Percentiles rank a stretch among this genome's conserved stretches.
Evolutionary conservation across 192 early-diverging fungal genomes (phyloP).

Genomic region (Mortierella hygrophila): DNA sequence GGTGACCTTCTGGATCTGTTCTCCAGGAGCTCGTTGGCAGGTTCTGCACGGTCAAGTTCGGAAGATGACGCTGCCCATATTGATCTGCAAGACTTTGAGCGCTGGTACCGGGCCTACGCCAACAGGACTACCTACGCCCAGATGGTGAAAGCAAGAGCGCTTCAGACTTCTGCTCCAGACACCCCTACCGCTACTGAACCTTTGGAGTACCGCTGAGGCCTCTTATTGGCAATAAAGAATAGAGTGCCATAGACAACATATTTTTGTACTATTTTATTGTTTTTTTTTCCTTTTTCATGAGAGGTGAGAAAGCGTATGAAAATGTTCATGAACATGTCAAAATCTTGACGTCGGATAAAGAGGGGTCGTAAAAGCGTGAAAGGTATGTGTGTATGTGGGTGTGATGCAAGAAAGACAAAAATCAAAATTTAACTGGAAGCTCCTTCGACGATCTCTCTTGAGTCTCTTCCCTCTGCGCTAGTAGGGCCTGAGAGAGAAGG

Average conservation of each 20-base stretch:
- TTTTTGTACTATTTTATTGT: background rate
- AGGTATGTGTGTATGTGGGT: background rate
- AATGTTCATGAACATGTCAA: constrained; percentile 2
- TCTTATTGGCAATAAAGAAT: background rate
- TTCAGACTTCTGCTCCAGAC: background rate
- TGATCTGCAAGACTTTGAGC: constrained; percentile 46
- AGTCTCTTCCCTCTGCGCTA: background rate
- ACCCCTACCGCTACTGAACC: background rate
- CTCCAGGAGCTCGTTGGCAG: constrained; percentile 10
- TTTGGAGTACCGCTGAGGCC: background rate
- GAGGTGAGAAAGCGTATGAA: background rate
- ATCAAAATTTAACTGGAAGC: background rate
- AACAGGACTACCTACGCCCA: constrained; percentile 24
- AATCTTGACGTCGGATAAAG: background rate
- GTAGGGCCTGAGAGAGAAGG: background rate
- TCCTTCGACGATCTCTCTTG: background rate
- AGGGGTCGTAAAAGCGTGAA: background rate
- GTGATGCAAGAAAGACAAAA: background rate
- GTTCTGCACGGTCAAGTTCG: constrained; percentile 20
- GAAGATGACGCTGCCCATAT: constrained; percentile 4
- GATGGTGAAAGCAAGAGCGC: background rate
- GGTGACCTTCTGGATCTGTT: constrained; percentile 41
- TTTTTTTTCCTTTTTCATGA: background rate
- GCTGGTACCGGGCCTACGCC: constrained; percentile 36
- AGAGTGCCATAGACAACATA: background rate